Evolutionary conservation across 129 eudicot genomes (phyloP).

Genomic region (Silybum marianum): DNA sequence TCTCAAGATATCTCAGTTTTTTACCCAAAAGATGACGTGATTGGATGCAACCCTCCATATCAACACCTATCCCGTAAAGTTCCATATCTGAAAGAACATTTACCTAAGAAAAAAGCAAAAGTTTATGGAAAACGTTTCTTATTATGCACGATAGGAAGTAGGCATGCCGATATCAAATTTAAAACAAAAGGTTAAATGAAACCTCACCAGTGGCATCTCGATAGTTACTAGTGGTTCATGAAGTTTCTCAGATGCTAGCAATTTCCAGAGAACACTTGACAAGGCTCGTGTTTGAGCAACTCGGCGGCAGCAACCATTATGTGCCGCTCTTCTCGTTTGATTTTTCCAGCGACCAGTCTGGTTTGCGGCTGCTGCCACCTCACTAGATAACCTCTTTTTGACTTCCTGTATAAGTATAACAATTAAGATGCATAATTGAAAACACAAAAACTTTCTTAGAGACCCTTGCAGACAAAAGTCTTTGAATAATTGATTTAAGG

Average conservation of each 20-base stretch:
- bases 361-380: slow-evolving; percentile 87
- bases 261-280: slow-evolving; percentile 72
- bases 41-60: slow-evolving; percentile 92
- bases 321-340: slow-evolving; percentile 93
- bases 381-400: slow-evolving; percentile 78
- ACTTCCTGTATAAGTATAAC: slow-evolving; percentile 60
- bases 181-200: neutral
- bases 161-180: neutral
- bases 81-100: slow-evolving; percentile 96
- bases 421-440: slow-evolving; percentile 12
- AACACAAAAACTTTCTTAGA: neutral
- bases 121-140: neutral
- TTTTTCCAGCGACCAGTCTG: slow-evolving; percentile 96
- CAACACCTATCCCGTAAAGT: slow-evolving; percentile 87
- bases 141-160: neutral
- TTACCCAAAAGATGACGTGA: slow-evolving; percentile 69
- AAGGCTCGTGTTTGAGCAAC: slow-evolving; percentile 84
- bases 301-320: slow-evolving; percentile 93
- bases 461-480: neutral
- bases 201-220: slow-evolving; percentile 81
- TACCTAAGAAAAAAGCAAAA: slow-evolving; percentile 45
- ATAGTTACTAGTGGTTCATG: slow-evolving; percentile 58
- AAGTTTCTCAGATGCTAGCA: slow-evolving; percentile 79
- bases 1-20: slow-evolving; percentile 79
- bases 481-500: neutral